Evolutionary conservation across 2,329 filamentous ascomycete species (phyloP).

Genomic region (Lecanicillium sp.): DNA sequence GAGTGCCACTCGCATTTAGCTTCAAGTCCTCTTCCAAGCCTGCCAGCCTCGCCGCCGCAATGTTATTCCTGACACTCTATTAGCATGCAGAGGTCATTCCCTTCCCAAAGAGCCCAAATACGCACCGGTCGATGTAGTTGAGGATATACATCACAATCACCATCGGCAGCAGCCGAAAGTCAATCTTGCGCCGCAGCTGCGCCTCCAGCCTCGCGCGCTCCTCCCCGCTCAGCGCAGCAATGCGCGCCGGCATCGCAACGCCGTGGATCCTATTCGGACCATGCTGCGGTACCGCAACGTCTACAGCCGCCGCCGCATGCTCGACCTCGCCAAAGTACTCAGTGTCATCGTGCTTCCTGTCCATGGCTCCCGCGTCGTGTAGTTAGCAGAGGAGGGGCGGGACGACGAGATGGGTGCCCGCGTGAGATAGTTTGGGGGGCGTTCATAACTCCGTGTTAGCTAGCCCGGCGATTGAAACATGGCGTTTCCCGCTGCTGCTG

Average conservation of each 20-base stretch:
- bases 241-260: constrained; percentile 24
- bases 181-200: constrained; percentile 54
- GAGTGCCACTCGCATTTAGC: constrained; percentile 22
- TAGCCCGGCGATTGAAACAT: not conserved
- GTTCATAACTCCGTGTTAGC: too few relatives aligned
- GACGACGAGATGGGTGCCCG: too few relatives aligned
- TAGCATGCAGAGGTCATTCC: not conserved
- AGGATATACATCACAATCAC: constrained; percentile 60
- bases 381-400: too few relatives aligned
- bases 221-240: constrained; percentile 38
- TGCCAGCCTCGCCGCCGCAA: constrained; percentile 37
- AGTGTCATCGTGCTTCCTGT: not conserved
- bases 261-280: constrained; percentile 4
- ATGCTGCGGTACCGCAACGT: too few relatives aligned
- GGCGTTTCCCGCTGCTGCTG: not conserved
- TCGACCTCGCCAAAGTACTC: not conserved
- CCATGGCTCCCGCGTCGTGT: not conserved
- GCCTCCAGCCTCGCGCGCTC: constrained; percentile 43
- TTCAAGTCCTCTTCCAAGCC: constrained; percentile 41
- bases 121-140: constrained; percentile 50
- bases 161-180: constrained; percentile 53
- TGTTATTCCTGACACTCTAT: constrained; percentile 29
- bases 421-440: too few relatives aligned
- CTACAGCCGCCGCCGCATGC: not conserved
- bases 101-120: not conserved